Percentiles rank a stretch among this genome's conserved stretches.
These are phyloP conservation scores for Canavalia ensiformis DNA, from an alignment of 306 rosid species.

Conservation along the genomic window DNA sequence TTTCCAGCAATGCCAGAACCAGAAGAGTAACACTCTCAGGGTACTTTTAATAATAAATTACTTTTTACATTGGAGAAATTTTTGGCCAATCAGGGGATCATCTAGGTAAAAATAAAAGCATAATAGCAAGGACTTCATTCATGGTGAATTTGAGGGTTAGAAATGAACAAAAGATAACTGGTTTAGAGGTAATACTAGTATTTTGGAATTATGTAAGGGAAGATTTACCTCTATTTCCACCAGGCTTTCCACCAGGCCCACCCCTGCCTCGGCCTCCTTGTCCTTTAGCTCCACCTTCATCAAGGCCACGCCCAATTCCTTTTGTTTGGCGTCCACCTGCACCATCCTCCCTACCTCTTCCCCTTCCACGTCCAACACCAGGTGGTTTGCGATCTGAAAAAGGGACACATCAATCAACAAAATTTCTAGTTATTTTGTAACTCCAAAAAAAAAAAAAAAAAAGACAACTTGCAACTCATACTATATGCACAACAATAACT, in stretches of 20 bases:
- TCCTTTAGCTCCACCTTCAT: conserved; percentile 85
- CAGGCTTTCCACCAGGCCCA: conserved; percentile 79
- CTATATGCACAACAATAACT: conserved; percentile 9
- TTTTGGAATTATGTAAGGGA: conserved; percentile 31
- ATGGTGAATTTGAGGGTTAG: neutral
- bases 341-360: conserved; percentile 92
- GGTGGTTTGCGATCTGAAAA: conserved; percentile 93
- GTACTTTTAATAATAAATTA: neutral
- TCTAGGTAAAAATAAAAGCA: conserved; percentile 22
- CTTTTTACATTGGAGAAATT: neutral
- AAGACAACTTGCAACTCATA: conserved; percentile 8
- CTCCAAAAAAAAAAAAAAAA: neutral
- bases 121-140: neutral
- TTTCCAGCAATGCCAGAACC: conserved; percentile 5
- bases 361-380: conserved; percentile 98
- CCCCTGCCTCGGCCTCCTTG: conserved; percentile 91
- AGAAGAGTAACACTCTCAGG: conserved; percentile 1
- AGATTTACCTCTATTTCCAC: conserved; percentile 85
- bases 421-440: conserved; percentile 15
- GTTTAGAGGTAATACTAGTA: neutral
- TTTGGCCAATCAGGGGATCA: conserved; percentile 11
- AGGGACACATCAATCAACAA: conserved; percentile 14
- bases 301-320: conserved; percentile 94
- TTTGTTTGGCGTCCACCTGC: conserved; percentile 81
- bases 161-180: neutral